A percentile compares a stretch with the other conserved stretches of the same genome.
These are phyloP conservation scores for Fusarium sp. DNA, from an alignment of 2,329 filamentous ascomycete species.

Conservation along the genomic window DNA sequence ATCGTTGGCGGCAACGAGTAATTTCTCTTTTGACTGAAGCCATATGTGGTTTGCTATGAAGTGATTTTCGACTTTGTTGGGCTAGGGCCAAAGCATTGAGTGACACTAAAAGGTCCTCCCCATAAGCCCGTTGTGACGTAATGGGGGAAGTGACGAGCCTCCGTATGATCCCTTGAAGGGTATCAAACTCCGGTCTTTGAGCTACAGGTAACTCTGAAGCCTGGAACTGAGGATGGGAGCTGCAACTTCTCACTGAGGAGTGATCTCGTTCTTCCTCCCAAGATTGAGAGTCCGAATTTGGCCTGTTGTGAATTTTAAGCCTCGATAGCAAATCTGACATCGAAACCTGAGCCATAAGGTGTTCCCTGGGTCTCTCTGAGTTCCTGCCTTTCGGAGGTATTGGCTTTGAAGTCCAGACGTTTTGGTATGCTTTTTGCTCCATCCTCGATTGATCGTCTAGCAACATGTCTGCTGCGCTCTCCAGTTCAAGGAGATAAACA, in stretches of 20 bases:
- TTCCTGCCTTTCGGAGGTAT: accelerated
- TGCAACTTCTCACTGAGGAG: background rate
- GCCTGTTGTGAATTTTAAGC: background rate
- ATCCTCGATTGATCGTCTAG: background rate
- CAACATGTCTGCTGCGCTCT: background rate
- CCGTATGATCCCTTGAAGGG: background rate
- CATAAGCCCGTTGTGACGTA: constrained; percentile 23
- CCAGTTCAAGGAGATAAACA: background rate
- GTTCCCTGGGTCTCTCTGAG: accelerated
- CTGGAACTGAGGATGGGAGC: accelerated
- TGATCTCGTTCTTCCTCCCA: background rate
- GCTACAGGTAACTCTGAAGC: background rate
- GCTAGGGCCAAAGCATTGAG: background rate
- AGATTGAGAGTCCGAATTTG: background rate
- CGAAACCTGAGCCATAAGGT: accelerated
- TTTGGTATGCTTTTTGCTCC: background rate
- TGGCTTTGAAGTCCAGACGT: background rate
- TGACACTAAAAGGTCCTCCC: constrained; percentile 27
- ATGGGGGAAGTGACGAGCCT: constrained; percentile 7
- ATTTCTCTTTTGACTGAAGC: background rate
- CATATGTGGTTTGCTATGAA: accelerated
- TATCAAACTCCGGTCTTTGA: background rate
- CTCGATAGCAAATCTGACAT: background rate
- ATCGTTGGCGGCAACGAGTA: accelerated
- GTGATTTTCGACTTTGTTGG: background rate